These are phyloP conservation scores for Sisymbrium irio DNA, from an alignment of 345 rosid genomes.

Conservation along the genomic window DNA sequence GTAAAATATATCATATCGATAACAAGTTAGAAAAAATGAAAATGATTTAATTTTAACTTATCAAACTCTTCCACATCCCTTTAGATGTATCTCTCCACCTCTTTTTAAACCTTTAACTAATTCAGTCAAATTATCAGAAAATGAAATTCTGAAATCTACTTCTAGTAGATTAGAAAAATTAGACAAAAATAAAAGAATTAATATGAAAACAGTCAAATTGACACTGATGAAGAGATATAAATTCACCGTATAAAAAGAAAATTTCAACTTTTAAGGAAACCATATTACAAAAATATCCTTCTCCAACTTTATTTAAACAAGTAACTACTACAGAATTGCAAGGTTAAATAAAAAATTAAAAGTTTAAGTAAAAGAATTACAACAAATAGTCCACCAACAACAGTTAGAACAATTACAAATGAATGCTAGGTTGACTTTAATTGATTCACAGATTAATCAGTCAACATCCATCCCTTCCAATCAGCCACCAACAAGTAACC, in stretches of 20 bases:
- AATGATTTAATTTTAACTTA: no score
- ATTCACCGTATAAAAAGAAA: not conserved
- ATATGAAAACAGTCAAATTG: not conserved
- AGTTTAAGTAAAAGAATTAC: not conserved
- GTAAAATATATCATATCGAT: not conserved
- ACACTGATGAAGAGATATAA: not conserved
- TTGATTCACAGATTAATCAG: not conserved
- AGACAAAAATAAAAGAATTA: not conserved
- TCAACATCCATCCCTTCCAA: not conserved
- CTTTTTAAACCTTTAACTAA: not conserved
- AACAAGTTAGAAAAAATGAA: not conserved
- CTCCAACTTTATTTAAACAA: not conserved
- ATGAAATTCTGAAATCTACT: not conserved
- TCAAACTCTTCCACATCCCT: not conserved
- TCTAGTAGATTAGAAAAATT: not conserved
- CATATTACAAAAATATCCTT: no score
- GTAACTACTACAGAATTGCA: not conserved
- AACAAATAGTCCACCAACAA: not conserved
- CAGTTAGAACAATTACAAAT: not conserved
- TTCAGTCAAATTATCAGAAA: not conserved
- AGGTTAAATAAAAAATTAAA: not conserved
- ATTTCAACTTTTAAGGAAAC: no score
- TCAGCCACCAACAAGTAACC: not conserved
- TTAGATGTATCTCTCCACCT: not conserved
- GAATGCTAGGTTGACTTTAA: no score